These are phyloP conservation scores for Phyllosticta citribraziliensis DNA, from an alignment of 2,329 filamentous ascomycete species.

Conservation along the genomic window DNA sequence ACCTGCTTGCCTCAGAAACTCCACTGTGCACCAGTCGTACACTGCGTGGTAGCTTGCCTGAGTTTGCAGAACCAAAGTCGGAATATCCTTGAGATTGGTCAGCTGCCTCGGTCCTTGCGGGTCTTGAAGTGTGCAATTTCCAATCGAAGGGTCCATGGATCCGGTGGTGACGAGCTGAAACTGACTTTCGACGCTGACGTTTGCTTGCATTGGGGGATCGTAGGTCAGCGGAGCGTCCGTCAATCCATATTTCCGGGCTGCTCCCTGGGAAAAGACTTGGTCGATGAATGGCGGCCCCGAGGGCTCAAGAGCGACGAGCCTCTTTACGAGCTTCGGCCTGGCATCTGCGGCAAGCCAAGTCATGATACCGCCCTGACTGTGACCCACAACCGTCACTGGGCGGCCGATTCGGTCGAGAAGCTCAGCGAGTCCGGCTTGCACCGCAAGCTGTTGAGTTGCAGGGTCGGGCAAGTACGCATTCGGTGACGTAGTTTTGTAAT, in stretches of 20 bases:
- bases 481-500: slow-evolving; percentile 22
- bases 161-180: not conserved
- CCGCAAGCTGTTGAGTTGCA: not conserved
- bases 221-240: slow-evolving; percentile 4
- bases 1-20: slow-evolving; percentile 3
- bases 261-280: not conserved
- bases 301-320: slow-evolving; percentile 31
- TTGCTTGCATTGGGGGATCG: not conserved
- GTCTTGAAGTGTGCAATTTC: slow-evolving; percentile 1
- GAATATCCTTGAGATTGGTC: slow-evolving; percentile 1
- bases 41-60: slow-evolving; percentile 7
- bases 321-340: slow-evolving; percentile 38
- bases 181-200: not conserved
- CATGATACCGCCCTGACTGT: slow-evolving; percentile 40
- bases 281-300: slow-evolving; percentile 9
- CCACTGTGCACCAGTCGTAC: slow-evolving; percentile 9
- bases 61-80: not conserved
- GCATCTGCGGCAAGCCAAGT: slow-evolving; percentile 42
- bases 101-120: slow-evolving; percentile 1
- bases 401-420: slow-evolving; percentile 35
- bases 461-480: not conserved
- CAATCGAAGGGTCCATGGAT: not conserved
- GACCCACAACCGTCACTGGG: slow-evolving; percentile 37
- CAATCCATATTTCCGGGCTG: slow-evolving; percentile 2
- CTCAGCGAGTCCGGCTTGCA: slow-evolving; percentile 12